Base-by-base conservation (phyloP, 192 early-diverging fungal species). In the Chytriomyces sp. region DNA sequence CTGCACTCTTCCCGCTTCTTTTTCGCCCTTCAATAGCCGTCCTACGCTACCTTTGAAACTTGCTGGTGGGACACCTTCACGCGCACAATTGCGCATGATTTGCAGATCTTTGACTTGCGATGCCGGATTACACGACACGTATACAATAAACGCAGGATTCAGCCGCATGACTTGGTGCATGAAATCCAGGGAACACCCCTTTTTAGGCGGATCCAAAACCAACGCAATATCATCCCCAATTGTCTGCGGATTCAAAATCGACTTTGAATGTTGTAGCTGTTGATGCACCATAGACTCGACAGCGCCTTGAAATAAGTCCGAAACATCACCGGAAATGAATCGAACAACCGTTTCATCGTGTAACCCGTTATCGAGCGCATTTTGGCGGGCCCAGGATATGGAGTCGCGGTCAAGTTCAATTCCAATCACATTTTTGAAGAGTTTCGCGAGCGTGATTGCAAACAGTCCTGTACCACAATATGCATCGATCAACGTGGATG, bases 401-500 rank as follows among this genome's bases (percentile, higher is more conserved):
- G 89, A 85, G 60, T 85, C 86, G 26, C 79, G 80, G 7, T 89
- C 91, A 18, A 91, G 82, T 77, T 93, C 92, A 35, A 93, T 88
- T 48, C 92, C 92, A 45, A 91, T 70, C 7, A 91, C 90, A 35
- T 83, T 84, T 63, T 88, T 82, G 72, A 91, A 93, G 10, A 83
- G 86, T 16, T 78, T 67, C 24, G 86, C 82, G 69, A 88, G 91
- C 0, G 90, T 83, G 35, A 93, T 86, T 5, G 87, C 90, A 83
- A 93, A 93, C 23, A 93, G 76, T 8, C 92, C 92, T 0, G 92
- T 86, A 7, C 92, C 92, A 76, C 92, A 93, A 79, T 91, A 93
- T 0, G 92, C 89, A 67, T 93, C 92, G 35, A 93, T 86, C 23
- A 91, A 82, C 61, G 85, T 84, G 4, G 50, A 7, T 5, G 68